Evolutionary conservation across 371 early-diverging fungal species (phyloP).

Genomic region (Mortierella sp.): DNA sequence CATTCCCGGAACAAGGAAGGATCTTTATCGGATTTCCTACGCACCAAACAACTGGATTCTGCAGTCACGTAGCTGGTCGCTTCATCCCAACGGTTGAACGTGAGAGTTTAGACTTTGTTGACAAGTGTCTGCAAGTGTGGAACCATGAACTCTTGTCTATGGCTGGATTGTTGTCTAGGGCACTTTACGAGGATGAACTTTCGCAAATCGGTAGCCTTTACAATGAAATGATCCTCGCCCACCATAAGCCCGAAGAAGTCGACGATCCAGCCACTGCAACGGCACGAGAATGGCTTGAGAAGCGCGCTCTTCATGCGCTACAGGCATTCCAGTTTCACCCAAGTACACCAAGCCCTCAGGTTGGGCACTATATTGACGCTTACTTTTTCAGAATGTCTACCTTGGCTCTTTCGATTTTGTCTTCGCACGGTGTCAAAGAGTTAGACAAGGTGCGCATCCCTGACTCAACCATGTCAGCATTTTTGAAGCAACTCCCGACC

Average conservation of each 20-base stretch:
- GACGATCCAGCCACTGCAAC: constrained; percentile 55
- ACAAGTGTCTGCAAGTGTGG: constrained; percentile 84
- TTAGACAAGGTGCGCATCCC: constrained; percentile 67
- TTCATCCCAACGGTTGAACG: constrained; percentile 93
- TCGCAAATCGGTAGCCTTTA: constrained; percentile 67
- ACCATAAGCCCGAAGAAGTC: constrained; percentile 41
- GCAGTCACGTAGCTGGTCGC: constrained; percentile 85
- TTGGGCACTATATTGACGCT: constrained; percentile 70
- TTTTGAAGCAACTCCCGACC: constrained; percentile 75
- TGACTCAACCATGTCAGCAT: constrained; percentile 62
- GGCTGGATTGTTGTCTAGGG: constrained; percentile 79
- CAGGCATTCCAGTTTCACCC: constrained; percentile 75
- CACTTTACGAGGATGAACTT: constrained; percentile 76
- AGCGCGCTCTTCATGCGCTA: constrained; percentile 80
- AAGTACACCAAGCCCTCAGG: constrained; percentile 81
- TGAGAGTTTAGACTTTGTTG: constrained; percentile 93
- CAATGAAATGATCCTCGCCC: constrained; percentile 60
- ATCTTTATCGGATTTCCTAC: constrained; percentile 94
- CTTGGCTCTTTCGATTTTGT: constrained; percentile 67
- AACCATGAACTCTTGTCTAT: constrained; percentile 86
- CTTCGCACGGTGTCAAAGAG: constrained; percentile 76
- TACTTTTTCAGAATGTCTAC: constrained; percentile 69
- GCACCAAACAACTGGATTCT: constrained; percentile 92
- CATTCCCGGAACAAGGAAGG: constrained; percentile 84
- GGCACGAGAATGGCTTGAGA: constrained; percentile 66